Conservation (phyloP, 495 filamentous ascomycete species). For the Bryoglossum gracile region DNA sequence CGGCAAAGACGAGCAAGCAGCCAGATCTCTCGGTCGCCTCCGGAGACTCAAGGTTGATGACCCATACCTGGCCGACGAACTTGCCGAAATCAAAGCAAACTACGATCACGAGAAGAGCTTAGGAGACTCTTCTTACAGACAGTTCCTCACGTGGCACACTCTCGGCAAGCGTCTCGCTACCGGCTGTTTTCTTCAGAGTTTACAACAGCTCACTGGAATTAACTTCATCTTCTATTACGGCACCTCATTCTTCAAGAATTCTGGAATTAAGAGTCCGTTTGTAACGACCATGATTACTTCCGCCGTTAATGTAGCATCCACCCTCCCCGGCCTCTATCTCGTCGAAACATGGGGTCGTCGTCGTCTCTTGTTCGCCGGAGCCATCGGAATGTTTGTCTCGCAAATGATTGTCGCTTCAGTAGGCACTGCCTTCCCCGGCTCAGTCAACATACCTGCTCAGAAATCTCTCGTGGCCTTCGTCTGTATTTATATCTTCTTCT, state of each 20-base stretch:
- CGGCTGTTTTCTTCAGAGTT: slow-evolving; percentile 54
- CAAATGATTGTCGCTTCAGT: slow-evolving; percentile 68
- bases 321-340: slow-evolving; percentile 59
- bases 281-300: slow-evolving; percentile 48
- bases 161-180: slow-evolving; percentile 13
- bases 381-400: slow-evolving; percentile 57
- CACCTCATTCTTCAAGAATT: slow-evolving; percentile 51
- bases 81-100: slow-evolving; percentile 59
- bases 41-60: slow-evolving; percentile 64
- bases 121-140: slow-evolving; percentile 64
- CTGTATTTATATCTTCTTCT: slow-evolving; percentile 63
- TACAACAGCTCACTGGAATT: slow-evolving; percentile 52
- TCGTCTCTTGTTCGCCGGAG: slow-evolving; percentile 57
- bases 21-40: slow-evolving; percentile 58
- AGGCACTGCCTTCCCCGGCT: slow-evolving; percentile 49
- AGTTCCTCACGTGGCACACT: slow-evolving; percentile 62
- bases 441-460: too few relatives aligned
- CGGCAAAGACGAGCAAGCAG: slow-evolving; percentile 58
- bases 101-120: slow-evolving; percentile 53
- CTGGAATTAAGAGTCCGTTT: slow-evolving; percentile 55
- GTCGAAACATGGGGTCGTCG: slow-evolving; percentile 65
- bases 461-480: slow-evolving; percentile 70
- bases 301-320: slow-evolving; percentile 57
- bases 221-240: slow-evolving; percentile 51
- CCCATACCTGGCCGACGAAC: slow-evolving; percentile 59